phyloP scores from a whole-genome alignment of 108 stramenopile species.

The Conticribra guillardii region DNA sequence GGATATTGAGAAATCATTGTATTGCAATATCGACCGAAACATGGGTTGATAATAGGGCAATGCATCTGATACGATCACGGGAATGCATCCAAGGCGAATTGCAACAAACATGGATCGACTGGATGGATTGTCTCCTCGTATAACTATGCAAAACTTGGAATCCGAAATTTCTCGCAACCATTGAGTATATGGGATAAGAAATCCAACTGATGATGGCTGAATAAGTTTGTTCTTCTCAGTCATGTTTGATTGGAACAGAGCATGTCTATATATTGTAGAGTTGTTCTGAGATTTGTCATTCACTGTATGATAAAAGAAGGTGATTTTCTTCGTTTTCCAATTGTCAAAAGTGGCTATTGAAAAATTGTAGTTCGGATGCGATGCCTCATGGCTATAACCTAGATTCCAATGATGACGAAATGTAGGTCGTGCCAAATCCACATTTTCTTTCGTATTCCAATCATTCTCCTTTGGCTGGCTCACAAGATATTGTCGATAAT shows the following conservation, averaged over 20 bases:
- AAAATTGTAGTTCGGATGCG: neutral
- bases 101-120: constrained; percentile 20
- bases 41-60: constrained; percentile 30
- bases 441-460: neutral
- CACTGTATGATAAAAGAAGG: constrained; percentile 35
- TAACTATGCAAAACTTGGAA: constrained; percentile 48
- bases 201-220: constrained; percentile 21
- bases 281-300: constrained; percentile 25
- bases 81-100: constrained; percentile 50
- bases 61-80: constrained; percentile 42
- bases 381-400: constrained; percentile 4
- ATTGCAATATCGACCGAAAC: constrained; percentile 12
- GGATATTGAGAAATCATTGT: constrained; percentile 38
- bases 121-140: constrained; percentile 49
- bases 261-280: constrained; percentile 45
- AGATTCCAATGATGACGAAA: constrained; percentile 2
- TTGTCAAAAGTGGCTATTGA: constrained; percentile 10
- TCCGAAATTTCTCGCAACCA: constrained; percentile 35
- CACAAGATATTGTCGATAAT: constrained; percentile 1
- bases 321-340: constrained; percentile 8
- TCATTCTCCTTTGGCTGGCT: neutral
- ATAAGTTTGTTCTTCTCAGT: neutral
- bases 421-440: neutral
- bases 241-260: constrained; percentile 8
- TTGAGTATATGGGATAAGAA: neutral